Conservation (phyloP, 495 filamentous ascomycete genomes). For the Penicillium lividum region DNA sequence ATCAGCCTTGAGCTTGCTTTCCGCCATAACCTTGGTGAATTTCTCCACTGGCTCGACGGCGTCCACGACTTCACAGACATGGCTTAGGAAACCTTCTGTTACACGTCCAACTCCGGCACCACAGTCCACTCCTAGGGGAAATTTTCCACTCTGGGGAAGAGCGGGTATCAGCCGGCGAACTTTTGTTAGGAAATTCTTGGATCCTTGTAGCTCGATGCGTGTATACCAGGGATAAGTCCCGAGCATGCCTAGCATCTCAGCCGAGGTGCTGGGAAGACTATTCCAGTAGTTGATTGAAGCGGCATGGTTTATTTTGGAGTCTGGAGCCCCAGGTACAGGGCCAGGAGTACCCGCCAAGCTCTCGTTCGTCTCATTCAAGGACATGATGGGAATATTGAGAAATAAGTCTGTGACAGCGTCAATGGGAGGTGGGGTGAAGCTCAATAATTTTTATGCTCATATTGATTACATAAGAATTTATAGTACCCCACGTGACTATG, state of each 20-base stretch:
- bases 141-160: conserved; percentile 23
- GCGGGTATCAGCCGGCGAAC: conserved; percentile 52
- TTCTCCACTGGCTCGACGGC: conserved; percentile 61
- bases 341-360: not conserved
- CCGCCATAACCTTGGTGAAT: conserved; percentile 42
- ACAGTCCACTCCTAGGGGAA: conserved; percentile 55
- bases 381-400: conserved; percentile 7
- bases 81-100: conserved; percentile 55
- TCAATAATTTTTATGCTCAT: conserved; percentile 6
- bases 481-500: not conserved
- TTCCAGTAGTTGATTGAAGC: conserved; percentile 69
- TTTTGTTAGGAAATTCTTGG: conserved; percentile 74
- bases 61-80: conserved; percentile 55
- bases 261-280: conserved; percentile 63
- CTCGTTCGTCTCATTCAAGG: not conserved
- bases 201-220: conserved; percentile 74
- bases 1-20: conserved; percentile 29
- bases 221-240: conserved; percentile 73
- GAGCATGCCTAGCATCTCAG: conserved; percentile 89
- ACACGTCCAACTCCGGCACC: conserved; percentile 66
- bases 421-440: not conserved
- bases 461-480: not conserved
- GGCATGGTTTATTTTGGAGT: conserved; percentile 39
- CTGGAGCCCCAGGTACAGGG: conserved; percentile 10
- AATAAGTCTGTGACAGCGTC: not conserved